Base-by-base conservation (phyloP, 2,329 filamentous ascomycete species). In the Cladophialophora exuberans region DNA sequence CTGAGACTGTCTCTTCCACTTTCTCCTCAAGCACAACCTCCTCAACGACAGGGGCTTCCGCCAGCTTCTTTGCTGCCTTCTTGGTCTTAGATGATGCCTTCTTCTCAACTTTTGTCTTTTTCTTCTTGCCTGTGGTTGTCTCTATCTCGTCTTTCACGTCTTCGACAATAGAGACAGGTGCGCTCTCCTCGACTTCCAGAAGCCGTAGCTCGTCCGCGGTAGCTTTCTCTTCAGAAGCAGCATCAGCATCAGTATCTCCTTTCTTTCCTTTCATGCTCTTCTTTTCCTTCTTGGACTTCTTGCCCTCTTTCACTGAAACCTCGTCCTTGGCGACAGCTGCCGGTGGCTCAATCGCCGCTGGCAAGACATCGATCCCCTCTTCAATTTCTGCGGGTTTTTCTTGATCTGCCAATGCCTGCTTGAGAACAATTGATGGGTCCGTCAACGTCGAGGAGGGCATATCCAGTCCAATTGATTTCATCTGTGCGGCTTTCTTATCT, bases 401-500 rank as follows among this genome's bases (percentile, higher is more conserved):
- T 15, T 64, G 66, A 51, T 73, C 71, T 18, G 67, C 65, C 64
- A 53, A 20, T 50, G 26, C 49, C 25, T 54, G 41, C 47, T 58
- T 56, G 13, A 60, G 36, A 44, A 84, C 76, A 41, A 76, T 74
- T 20, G 81, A 78, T 5, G 84, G 81, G 28, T 73, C 72, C 78
- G 89, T 95, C 63, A 96, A 74, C 62, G 79, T 75, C 0, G 90
- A 90, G 18, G 83, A 81, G 47, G 89, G 83, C 67, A 90, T 92
- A 57, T 94, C 86, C 72, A 99, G 97, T 7, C 88, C 93, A 56
- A 95, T 73, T 36, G 81, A 84, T 79, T 89, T 86, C 62, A 97
- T 76, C 75, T 89, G 88, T 68, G 87, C 83, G 1, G 83, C 84
- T 73, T 90, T 88, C 62, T 79, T 79, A 31, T 77, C 74, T 51